These are phyloP conservation scores for Prototheca wickerhamii DNA, from an alignment of 163 green algal genomes.

Conservation along the genomic window DNA sequence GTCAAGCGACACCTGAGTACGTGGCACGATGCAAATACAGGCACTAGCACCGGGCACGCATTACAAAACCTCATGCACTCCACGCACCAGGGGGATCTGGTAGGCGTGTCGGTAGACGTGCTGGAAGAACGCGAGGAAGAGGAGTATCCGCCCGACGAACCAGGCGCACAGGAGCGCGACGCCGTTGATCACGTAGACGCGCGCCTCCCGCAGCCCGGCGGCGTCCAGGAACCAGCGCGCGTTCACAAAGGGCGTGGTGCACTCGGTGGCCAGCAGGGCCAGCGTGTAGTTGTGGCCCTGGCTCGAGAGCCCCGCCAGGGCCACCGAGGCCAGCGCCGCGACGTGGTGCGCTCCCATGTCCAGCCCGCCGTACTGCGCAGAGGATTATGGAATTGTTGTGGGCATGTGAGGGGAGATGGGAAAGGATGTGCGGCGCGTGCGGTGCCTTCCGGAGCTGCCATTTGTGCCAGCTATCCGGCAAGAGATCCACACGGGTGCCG, in stretches of 20 bases:
- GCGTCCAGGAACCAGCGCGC: slow-evolving; percentile 39
- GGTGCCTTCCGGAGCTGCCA: no score
- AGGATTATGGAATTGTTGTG: not conserved
- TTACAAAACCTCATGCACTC: not conserved
- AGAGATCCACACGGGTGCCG: no score
- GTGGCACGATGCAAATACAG: no score
- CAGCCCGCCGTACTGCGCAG: slow-evolving; percentile 14
- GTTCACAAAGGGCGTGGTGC: slow-evolving; percentile 54
- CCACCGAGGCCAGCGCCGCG: slow-evolving; percentile 29
- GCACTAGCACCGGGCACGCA: no score
- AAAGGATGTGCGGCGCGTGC: no score
- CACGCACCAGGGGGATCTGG: slow-evolving; percentile 20
- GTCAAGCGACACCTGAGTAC: not conserved
- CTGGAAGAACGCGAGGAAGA: slow-evolving; percentile 42
- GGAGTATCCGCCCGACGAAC: slow-evolving; percentile 37
- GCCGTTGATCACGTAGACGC: slow-evolving; percentile 36
- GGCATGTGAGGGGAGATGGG: no score
- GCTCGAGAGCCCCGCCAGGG: not conserved
- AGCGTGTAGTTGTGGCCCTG: slow-evolving; percentile 43
- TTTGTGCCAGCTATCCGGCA: no score
- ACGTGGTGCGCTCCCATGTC: slow-evolving; percentile 47
- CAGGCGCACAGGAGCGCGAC: slow-evolving; percentile 35
- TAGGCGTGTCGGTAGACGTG: slow-evolving; percentile 14
- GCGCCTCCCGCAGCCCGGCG: slow-evolving; percentile 5
- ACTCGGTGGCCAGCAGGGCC: slow-evolving; percentile 47